Base-by-base conservation (phyloP, 352 stramenopile species). In the Globisporangium canariense region DNA sequence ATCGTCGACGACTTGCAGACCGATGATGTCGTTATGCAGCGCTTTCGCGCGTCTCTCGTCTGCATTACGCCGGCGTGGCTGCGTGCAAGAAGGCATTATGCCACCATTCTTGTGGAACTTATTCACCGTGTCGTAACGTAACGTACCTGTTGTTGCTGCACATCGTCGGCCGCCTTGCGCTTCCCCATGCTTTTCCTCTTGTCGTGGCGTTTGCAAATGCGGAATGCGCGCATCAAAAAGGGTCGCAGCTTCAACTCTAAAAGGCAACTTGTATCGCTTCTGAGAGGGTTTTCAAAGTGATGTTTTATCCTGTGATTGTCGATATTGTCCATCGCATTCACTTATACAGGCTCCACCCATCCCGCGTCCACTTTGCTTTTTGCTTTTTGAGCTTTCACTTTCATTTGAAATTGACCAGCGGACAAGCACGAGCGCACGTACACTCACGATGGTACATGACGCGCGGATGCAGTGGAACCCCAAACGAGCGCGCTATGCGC, bases 291-390 rank as follows among this genome's bases (percentile, higher is more conserved):
- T 50, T 5, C 43, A 49, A 34, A 69, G 30, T 62, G 41, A 61
- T 62, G 34, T 32, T 66, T 43, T 3, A 30, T 34, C 57, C 57
- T 41, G n/a, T 54, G 14, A 53, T 47, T 53, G 13, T 30, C 41
- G 56, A 32, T 60, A 34, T 14, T 34, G 34, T 1, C 50, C 49
- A 40, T 6, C 4, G 7, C 28, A 75, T 69, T 64, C 13, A 36
- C 54, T 75, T 74, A 34, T 14, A 58, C 34, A 67, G 62, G 34
- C 41, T 62, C 34, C 56, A 20, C 54, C 30, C 30, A 63, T 63
- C 25, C 43, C 57, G 34, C 57, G 18, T 58, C n/a, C 52, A 45
- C 45, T 34, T 54, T 54, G 30, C 45, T 34, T 54, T 54, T 56
- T 56, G 50, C 30, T 10, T 30, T 30, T 41, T 7, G 25, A 28